Evolutionary conservation across 78 protist genomes (phyloP), one percentile per base, ranked within the genome.

Genomic region (Dictyostelium brefeldianum): DNA sequence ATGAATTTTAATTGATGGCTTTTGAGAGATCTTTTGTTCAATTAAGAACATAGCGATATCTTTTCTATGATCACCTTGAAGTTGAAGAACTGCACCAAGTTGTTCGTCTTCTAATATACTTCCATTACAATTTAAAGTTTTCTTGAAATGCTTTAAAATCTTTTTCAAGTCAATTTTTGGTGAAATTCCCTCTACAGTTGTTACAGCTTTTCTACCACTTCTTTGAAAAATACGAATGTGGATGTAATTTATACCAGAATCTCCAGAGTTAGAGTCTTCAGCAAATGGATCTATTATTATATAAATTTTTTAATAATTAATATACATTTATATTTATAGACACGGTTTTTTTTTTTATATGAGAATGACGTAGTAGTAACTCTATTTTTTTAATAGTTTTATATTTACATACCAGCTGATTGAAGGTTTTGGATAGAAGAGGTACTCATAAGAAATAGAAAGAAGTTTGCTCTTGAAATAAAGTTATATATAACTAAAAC

Each of bases 151-250:
- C 41, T 83, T 82, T 69, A 95, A 75, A 75, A 95, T 46, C 51
- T 41, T 65, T 11, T 90, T 79, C 27, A 79, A 70, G 64, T 95
- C 81, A 41, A 79, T 22, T 14, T 84, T 70, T 65, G 80, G 79
- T 80, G 95, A 92, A 31, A 91, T 36, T 20, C 87, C 80, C 54
- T 91, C 93, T 29, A 96, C 82, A 1, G 97, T 96, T 10, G 97
- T 96, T 47, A 96, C 81, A 4, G 94, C 80, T 75, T 96, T 96
- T 51, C 96, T 87, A 2, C 96, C 98, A 57, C 92, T 96, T 65
- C 98, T 91, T 96, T 96, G 96, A 83, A 94, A 94, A 65, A 96
- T 80, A 69, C 98, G 96, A 50, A 96, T 96, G 92, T 96, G 97
- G 73, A 87, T 69, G 51, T 89, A 87, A n/a, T 51, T 31, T 11